Evolutionary conservation across 805 yeast genomes (phyloP).

Genomic region (Candida sonorensis): DNA sequence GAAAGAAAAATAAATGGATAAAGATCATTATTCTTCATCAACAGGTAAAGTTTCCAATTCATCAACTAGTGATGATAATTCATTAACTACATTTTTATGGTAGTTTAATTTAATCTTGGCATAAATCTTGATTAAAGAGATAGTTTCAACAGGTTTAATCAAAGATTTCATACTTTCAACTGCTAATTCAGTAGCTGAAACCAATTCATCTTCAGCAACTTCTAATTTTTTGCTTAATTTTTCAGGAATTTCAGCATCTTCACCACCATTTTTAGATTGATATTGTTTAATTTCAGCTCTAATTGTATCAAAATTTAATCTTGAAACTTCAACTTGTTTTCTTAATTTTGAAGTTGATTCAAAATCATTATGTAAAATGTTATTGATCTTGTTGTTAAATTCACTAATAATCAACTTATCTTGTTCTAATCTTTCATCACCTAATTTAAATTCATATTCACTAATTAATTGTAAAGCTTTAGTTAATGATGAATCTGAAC

Average conservation of each 20-base stretch:
- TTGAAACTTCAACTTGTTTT: conserved; percentile 60
- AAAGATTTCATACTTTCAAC: conserved; percentile 73
- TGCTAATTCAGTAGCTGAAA: conserved; percentile 69
- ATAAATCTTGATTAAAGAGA: conserved; percentile 58
- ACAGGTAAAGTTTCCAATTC: conserved; percentile 36
- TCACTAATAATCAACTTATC: conserved; percentile 55
- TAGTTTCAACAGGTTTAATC: conserved; percentile 58
- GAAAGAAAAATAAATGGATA: background rate
- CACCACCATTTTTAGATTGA: conserved; percentile 27
- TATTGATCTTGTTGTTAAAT: conserved; percentile 50
- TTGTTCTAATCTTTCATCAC: conserved; percentile 62
- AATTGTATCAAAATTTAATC: conserved; percentile 63
- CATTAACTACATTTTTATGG: conserved; percentile 44
- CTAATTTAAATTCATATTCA: conserved; percentile 54
- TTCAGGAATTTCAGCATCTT: conserved; percentile 41
- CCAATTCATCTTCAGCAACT: conserved; percentile 68
- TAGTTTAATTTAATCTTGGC: conserved; percentile 64
- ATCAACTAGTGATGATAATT: conserved; percentile 39
- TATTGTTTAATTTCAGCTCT: conserved; percentile 47
- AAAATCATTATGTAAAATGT: conserved; percentile 50
- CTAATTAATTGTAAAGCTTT: conserved; percentile 48
- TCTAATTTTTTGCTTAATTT: conserved; percentile 47
- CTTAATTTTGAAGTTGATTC: conserved; percentile 54
- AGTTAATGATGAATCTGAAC: conserved; percentile 40
- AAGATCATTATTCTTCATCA: conserved; percentile 30